Base-by-base conservation (phyloP, 1,139 yeast species). In the Sugiyamaella xylanicola region DNA sequence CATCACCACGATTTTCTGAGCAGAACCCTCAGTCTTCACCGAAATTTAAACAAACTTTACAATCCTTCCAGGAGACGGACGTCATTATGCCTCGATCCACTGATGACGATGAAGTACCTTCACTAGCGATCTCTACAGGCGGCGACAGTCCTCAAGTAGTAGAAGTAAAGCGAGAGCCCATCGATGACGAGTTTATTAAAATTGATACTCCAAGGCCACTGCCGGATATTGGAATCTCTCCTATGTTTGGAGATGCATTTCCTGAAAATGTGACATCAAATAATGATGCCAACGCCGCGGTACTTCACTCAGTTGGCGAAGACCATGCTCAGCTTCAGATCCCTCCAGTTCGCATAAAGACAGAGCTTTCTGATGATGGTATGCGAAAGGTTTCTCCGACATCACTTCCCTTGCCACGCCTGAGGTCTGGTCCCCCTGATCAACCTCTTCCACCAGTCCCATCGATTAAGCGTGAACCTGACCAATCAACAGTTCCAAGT, bases 401-500 rank as follows among this genome's bases (percentile, higher is more conserved):
- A 13, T 16, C 51, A 3, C 37, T 39, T n/a, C 7, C 37, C 4
- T n/a, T 48, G 4, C 40, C 40, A 3, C 39, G 52, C 19, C 25
- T 39, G n/a, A 19, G 47, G 3, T 25, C 46, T 8, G 40, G 22
- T 4, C 47, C 45, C 17, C 40, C 52, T 40, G 36, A 29, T 27
- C 52, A 48, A 17, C 52, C 46, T 17, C 46, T 48, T 17, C 50
- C 50, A n/a, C 48, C 47, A 4, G 39, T 22, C n/a, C 54, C 51
- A 15, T 39, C 22, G 9, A 25, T 42, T n/a, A 25, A 47, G 39
- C 43, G 37, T 9, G 50, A 44, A 13, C n/a, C 36, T 8, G 56
- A 59, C 35, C 35, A 43, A 19, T 60, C 63, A 1, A 63, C 63
- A n/a, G 63, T 60, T 4, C 63, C 63, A n/a, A 61, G 63, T 21